A percentile compares a stretch with the other conserved stretches of the same genome.
Evolutionary conservation across 805 yeast species (phyloP).

Genomic region (Yamadazyma ubonensis): DNA sequence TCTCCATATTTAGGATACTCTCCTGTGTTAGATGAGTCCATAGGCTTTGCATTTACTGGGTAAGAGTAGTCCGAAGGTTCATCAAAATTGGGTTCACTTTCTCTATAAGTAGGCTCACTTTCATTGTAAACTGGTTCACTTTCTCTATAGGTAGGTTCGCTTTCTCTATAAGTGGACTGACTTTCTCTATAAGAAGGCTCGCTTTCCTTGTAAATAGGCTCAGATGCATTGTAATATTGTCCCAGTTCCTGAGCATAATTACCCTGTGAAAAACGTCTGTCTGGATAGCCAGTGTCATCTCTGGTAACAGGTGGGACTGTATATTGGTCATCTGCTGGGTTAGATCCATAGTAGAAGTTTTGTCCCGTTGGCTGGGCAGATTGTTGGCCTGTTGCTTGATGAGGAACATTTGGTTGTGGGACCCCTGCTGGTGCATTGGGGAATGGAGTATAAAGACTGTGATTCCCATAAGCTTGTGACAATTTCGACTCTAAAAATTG

Average conservation of each 20-base stretch:
- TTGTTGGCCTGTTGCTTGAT: not conserved
- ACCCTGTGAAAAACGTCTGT: too few relatives aligned
- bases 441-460: conserved; percentile 17
- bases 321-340: not conserved
- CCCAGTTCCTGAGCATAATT: too few relatives aligned
- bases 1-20: too few relatives aligned
- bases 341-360: not conserved
- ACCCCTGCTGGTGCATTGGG: not conserved
- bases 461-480: conserved; percentile 36
- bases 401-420: not conserved
- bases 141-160: not conserved
- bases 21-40: too few relatives aligned
- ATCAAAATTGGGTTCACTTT: conserved; percentile 4
- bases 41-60: not conserved
- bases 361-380: not conserved
- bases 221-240: too few relatives aligned
- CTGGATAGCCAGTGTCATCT: too few relatives aligned
- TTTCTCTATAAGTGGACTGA: not conserved
- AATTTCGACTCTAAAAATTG: conserved; percentile 59
- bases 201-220: conserved; percentile 1
- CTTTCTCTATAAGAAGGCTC: too few relatives aligned
- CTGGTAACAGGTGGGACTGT: too few relatives aligned
- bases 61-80: not conserved
- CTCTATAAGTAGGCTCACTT: conserved; percentile 4
- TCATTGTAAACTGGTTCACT: conserved; percentile 1